Conservation (phyloP, 139 green algal genomes). For the Micromonas commoda region DNA sequence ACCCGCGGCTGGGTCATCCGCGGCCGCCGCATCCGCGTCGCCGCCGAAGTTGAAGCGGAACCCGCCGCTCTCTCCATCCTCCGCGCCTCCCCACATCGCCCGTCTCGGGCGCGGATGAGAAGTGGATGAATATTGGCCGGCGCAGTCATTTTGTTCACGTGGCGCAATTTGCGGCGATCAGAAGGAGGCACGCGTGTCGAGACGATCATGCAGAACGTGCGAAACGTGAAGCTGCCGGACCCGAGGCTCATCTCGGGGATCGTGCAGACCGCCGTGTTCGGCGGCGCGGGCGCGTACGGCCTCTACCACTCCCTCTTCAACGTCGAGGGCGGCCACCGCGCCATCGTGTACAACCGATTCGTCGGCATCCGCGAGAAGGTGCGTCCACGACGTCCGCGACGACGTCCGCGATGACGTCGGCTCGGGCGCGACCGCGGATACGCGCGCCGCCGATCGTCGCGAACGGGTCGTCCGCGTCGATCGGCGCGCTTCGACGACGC, state of each 20-base stretch:
- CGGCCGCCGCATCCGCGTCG: background rate
- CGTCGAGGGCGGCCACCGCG: conserved; percentile 95
- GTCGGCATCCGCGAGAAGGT: conserved; percentile 87
- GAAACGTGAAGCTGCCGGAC: conserved; percentile 8
- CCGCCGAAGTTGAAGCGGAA: conserved; percentile 14
- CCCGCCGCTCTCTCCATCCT: background rate
- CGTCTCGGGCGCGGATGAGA: too few relatives aligned
- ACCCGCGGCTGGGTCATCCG: background rate
- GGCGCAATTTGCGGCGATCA: too few relatives aligned
- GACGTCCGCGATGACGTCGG: background rate
- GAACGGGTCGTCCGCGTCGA: too few relatives aligned
- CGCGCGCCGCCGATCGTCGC: too few relatives aligned
- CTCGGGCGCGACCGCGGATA: background rate
- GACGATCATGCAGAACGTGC: conserved; percentile 6
- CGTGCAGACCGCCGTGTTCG: conserved; percentile 6
- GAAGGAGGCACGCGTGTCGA: too few relatives aligned
- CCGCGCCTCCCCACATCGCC: background rate
- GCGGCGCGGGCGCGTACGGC: background rate
- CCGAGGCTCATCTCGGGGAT: background rate
- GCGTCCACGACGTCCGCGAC: conserved; percentile 1
- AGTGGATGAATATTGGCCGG: too few relatives aligned
- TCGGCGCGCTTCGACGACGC: background rate
- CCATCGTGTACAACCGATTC: conserved; percentile 96
- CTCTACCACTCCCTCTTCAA: conserved; percentile 74
- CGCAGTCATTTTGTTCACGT: too few relatives aligned